A percentile compares a stretch with the other conserved stretches of the same genome.
Evolutionary conservation across 148 eudicot genomes (phyloP).

Genomic region (Chenopodium quinoa): DNA sequence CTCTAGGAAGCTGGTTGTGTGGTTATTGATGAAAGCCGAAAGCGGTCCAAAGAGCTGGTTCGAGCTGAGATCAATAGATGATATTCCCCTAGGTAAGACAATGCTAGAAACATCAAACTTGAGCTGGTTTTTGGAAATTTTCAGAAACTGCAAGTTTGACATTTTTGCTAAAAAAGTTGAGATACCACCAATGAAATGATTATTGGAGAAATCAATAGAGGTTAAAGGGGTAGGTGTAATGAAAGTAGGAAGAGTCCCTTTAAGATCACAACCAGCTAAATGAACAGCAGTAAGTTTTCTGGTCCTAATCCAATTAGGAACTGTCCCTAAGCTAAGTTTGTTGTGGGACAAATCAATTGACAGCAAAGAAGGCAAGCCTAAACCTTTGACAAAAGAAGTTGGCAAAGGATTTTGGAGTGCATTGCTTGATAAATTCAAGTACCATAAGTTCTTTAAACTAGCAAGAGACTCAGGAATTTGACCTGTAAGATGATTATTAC

Average conservation of each 20-base stretch:
- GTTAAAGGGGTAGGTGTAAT: conserved; percentile 47
- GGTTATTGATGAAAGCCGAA: conserved; percentile 44
- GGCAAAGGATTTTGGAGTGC: conserved; percentile 63
- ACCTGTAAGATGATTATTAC: conserved; percentile 52
- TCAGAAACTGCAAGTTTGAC: conserved; percentile 51
- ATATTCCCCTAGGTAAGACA: conserved; percentile 51
- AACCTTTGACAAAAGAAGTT: conserved; percentile 40
- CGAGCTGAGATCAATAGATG: conserved; percentile 55
- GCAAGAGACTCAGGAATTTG: conserved; percentile 66
- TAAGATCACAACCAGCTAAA: conserved; percentile 72
- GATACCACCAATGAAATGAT: conserved; percentile 54
- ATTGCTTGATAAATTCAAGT: conserved; percentile 71
- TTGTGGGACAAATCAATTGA: conserved; percentile 78
- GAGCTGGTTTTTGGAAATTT: conserved; percentile 64
- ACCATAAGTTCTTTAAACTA: conserved; percentile 58
- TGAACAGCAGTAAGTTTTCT: conserved; percentile 61
- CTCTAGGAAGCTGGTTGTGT: conserved; percentile 55
- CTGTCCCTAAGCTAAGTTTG: conserved; percentile 42
- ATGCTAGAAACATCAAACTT: conserved; percentile 46
- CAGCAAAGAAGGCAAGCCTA: conserved; percentile 67
- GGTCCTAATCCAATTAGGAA: conserved; percentile 71
- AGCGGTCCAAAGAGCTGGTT: conserved; percentile 67
- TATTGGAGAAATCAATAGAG: conserved; percentile 68
- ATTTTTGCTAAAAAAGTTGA: conserved; percentile 43
- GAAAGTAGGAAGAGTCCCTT: conserved; percentile 63